phyloP scores from a whole-genome alignment of 768 basidiomycete species.

The Boletellus ananas region DNA sequence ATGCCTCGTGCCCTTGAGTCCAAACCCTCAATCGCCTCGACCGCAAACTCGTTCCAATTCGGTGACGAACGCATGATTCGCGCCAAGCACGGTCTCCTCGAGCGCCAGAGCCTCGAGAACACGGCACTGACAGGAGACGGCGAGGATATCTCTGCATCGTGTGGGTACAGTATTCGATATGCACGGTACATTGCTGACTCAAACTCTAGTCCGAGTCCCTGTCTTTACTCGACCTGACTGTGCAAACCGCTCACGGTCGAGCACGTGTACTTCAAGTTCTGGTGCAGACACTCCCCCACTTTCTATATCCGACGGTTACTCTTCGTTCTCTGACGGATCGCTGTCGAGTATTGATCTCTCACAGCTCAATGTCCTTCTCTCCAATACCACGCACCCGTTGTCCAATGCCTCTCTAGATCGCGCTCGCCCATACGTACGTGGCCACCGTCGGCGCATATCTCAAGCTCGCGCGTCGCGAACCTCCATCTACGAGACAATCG shows the following conservation, averaged over 20 bases:
- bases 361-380: slow-evolving; percentile 53
- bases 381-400: slow-evolving; percentile 51
- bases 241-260: slow-evolving; percentile 56
- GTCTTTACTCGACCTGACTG: slow-evolving; percentile 61
- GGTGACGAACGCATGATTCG: slow-evolving; percentile 67
- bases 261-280: slow-evolving; percentile 64
- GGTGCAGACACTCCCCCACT: slow-evolving; percentile 71
- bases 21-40: slow-evolving; percentile 65
- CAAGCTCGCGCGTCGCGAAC: slow-evolving; percentile 57
- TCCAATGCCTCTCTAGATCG: slow-evolving; percentile 41
- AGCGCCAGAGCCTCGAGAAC: slow-evolving; percentile 66
- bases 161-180: slow-evolving; percentile 37
- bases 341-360: slow-evolving; percentile 75
- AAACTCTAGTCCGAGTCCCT: slow-evolving; percentile 41
- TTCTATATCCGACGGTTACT: slow-evolving; percentile 64
- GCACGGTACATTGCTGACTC: slow-evolving; percentile 1
- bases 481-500: slow-evolving; percentile 77
- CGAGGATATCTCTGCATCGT: slow-evolving; percentile 49
- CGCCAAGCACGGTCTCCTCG: slow-evolving; percentile 57
- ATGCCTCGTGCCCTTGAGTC: slow-evolving; percentile 48
- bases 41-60: slow-evolving; percentile 53
- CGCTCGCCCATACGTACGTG: slow-evolving; percentile 43
- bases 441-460: slow-evolving; percentile 65
- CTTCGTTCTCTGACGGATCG: slow-evolving; percentile 62
- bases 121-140: slow-evolving; percentile 62